Conservation (phyloP, 371 early-diverging fungal genomes). For the Nosema granulosis region DNA sequence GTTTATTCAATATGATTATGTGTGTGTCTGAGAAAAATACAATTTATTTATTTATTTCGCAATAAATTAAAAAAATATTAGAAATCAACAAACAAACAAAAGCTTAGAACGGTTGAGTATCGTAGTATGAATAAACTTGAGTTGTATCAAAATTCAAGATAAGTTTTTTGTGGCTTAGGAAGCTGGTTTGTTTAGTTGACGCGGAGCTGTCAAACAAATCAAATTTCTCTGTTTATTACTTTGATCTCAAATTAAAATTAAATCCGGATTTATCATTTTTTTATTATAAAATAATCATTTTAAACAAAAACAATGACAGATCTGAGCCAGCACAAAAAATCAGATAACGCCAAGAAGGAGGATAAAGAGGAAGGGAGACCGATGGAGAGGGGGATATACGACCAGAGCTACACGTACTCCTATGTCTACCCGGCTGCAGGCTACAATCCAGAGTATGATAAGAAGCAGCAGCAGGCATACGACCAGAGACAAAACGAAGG, state of each 20-base stretch:
- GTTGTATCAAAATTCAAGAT: not conserved
- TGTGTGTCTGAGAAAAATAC: not conserved
- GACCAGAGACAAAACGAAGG: not conserved
- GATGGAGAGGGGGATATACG: not conserved
- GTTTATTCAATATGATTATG: too few relatives aligned
- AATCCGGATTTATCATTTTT: slow-evolving; percentile 25
- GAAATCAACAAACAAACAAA: not conserved
- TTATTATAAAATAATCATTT: slow-evolving; percentile 40
- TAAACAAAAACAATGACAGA: slow-evolving; percentile 43
- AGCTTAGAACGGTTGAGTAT: not conserved
- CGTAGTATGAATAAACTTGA: not conserved
- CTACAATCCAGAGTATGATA: not conserved
- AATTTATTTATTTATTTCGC: not conserved
- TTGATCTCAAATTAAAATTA: not conserved
- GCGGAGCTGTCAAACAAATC: not conserved
- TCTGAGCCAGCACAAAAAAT: not conserved
- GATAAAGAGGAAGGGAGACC: not conserved
- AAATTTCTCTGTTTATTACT: slow-evolving; percentile 5
- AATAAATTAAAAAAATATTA: not conserved
- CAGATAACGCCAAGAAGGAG: not conserved
- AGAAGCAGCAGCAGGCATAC: not conserved
- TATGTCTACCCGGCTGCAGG: not conserved
- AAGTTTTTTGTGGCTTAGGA: not conserved
- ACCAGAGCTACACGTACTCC: not conserved
- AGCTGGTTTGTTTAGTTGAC: slow-evolving; percentile 3